phyloP scores from a whole-genome alignment of 108 stramenopile species.

The Nitzschia palea region DNA sequence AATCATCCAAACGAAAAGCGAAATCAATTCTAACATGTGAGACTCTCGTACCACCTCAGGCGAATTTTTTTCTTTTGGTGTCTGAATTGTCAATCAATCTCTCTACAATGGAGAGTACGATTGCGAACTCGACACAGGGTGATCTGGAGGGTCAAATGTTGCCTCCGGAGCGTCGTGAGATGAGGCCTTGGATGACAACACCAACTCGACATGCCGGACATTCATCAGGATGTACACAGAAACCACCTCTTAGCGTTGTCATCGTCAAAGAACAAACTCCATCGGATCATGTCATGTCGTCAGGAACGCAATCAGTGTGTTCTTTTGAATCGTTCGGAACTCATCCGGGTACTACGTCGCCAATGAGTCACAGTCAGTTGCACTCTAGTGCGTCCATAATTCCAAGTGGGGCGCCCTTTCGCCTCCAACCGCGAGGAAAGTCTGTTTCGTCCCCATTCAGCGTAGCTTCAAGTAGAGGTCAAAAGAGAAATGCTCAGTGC shows the following conservation, averaged over 20 bases:
- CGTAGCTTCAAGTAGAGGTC: neutral
- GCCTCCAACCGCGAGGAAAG: conserved; percentile 5
- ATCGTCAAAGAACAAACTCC: neutral
- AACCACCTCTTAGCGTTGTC: neutral
- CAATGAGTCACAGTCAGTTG: neutral
- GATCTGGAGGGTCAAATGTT: neutral
- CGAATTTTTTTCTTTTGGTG: too few species aligned
- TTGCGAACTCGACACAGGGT: too few species aligned
- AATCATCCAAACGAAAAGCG: too few species aligned
- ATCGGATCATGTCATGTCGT: neutral
- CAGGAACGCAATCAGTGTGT: neutral
- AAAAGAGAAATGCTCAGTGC: conserved; percentile 11
- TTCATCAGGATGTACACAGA: too few species aligned
- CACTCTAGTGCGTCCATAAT: neutral
- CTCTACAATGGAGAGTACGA: too few species aligned
- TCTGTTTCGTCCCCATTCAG: neutral
- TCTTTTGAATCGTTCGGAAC: neutral
- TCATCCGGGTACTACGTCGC: neutral
- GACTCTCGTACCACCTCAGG: too few species aligned
- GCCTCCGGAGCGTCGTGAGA: neutral
- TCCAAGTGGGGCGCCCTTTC: conserved; percentile 1
- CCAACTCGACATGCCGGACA: neutral
- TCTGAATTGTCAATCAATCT: too few species aligned
- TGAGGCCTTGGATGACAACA: neutral
- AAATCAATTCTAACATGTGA: too few species aligned